Evolutionary conservation across 768 basidiomycete species (phyloP).

Genomic region (Daedaleopsis nitida): DNA sequence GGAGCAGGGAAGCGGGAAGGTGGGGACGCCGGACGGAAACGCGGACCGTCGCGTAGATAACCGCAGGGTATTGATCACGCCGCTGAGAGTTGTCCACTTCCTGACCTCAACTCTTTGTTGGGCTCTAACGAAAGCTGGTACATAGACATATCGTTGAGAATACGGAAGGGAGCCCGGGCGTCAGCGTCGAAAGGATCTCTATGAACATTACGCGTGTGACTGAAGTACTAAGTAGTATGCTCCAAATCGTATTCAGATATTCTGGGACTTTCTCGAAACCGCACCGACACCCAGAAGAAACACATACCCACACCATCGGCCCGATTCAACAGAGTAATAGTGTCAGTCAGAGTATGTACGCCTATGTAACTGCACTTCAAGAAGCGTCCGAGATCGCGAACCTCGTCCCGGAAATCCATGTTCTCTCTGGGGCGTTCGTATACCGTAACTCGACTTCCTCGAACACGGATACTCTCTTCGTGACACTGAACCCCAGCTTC

Average conservation of each 20-base stretch:
- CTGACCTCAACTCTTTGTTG: neutral
- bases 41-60: conserved; percentile 17
- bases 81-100: neutral
- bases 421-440: too few species aligned
- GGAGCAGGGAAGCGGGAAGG: neutral
- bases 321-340: too few species aligned
- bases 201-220: neutral
- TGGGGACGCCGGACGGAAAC: neutral
- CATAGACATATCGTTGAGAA: neutral
- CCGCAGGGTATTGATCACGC: neutral
- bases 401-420: too few species aligned
- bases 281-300: too few species aligned
- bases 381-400: too few species aligned
- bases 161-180: neutral
- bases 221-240: neutral
- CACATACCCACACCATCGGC: too few species aligned
- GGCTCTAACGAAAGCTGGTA: neutral
- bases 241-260: too few species aligned
- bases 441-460: conserved; percentile 81
- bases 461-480: conserved; percentile 73
- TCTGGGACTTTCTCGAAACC: too few species aligned
- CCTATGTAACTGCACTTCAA: too few species aligned
- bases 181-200: neutral
- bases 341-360: too few species aligned
- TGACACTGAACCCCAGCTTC: conserved; percentile 72